Evolutionary conservation across 1,284 basidiomycete species (phyloP), one percentile per base, ranked within the genome.

Genomic region (Puccinia hordei): DNA sequence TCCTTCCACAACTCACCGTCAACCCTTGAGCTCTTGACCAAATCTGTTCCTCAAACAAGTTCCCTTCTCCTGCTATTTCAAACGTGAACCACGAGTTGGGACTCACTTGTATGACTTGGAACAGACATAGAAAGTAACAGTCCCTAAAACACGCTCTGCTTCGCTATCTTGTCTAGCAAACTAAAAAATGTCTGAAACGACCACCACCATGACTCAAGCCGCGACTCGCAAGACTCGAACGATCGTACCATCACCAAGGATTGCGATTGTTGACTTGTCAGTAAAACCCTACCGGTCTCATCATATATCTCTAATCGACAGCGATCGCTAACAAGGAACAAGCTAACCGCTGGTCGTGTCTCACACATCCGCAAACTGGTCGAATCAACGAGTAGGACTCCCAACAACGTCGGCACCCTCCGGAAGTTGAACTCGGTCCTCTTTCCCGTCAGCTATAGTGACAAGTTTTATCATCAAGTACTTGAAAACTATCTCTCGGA

Each of bases 401-500:
- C 75, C 1, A 79, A 79, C 30, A 79, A 79, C 27, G 55, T 79
- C 1, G 77, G 77, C 4, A 71, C 77, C 22, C 65, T 79, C 27
- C 51, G 77, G 27, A 79, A 71, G 27, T 22, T 79, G 5, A 71
- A 79, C 68, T 71, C 77, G 38, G 77, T 79, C 24, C 41, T 79
- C 19, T 79, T 79, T 30, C 77, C 77, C 27, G 77, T 79, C n/a
- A 65, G 68, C 35, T 79, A 79, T 38, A 69, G 63, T 46, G 77
- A 72, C 10, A 71, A 79, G 41, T 79, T 79, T 38, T 79, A 79
- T 44, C 38, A 19, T 51, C 55, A 71, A 71, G 66, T 79, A 10
- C 35, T 79, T 12, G 53, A 79, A 15, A n/a, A 79, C 8, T 63
- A 65, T 30, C 53, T 72, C 24, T 41, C 77, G 53, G 66, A 79